Evolutionary conservation across 768 basidiomycete genomes (phyloP).

Genomic region (Lyophyllum shimeji): DNA sequence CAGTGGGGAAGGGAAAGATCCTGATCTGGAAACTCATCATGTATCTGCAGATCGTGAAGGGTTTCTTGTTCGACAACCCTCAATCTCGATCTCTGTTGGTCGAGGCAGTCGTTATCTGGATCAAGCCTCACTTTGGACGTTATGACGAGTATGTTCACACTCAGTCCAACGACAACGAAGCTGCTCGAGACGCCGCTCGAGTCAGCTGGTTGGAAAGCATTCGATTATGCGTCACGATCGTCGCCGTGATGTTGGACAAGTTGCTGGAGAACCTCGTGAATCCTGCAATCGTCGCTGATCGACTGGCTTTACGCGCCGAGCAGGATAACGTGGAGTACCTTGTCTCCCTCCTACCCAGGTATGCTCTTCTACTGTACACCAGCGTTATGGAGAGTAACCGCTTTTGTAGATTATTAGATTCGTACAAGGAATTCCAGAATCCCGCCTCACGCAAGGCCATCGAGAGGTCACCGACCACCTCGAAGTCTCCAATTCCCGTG

Average conservation of each 20-base stretch:
- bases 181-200: constrained; percentile 67
- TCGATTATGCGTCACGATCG: constrained; percentile 85
- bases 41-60: constrained; percentile 89
- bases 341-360: constrained; percentile 83
- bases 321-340: constrained; percentile 91
- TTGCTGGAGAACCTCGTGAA: constrained; percentile 78
- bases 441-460: constrained; percentile 67
- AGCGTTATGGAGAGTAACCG: constrained; percentile 2
- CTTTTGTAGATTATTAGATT: constrained; percentile 71
- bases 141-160: constrained; percentile 81
- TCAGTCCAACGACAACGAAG: constrained; percentile 65
- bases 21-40: constrained; percentile 93
- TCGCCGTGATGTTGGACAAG: constrained; percentile 89
- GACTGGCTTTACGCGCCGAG: constrained; percentile 67
- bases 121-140: constrained; percentile 91
- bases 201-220: constrained; percentile 89
- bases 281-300: constrained; percentile 61
- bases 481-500: constrained; percentile 61
- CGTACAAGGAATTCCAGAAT: constrained; percentile 81
- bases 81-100: constrained; percentile 78
- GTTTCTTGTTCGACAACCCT: constrained; percentile 82
- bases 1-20: constrained; percentile 78
- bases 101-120: constrained; percentile 88
- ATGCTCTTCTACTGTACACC: constrained; percentile 17
- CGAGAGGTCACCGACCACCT: constrained; percentile 60